Percentiles rank a stretch among this genome's conserved stretches.
Conservation (phyloP, 768 basidiomycete genomes). For the Cystobasidiopsis lactophilus region DNA sequence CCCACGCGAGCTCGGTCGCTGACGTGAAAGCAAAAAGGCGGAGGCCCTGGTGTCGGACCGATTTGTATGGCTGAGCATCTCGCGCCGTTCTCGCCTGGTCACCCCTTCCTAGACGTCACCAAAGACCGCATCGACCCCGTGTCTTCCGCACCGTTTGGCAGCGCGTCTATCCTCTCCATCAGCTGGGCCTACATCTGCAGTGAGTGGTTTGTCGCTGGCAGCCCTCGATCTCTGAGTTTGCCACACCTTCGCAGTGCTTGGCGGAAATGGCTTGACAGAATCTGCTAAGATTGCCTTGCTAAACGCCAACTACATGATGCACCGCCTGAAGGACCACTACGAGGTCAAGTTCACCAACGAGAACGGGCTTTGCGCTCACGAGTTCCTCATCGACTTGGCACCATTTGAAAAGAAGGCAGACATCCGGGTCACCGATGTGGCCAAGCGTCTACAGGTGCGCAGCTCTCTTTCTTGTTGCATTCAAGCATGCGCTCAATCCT, state of each 20-base stretch:
- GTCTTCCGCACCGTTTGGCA: constrained; percentile 78
- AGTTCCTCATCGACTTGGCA: constrained; percentile 78
- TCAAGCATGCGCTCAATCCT: constrained; percentile 24
- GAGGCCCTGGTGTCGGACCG: constrained; percentile 27
- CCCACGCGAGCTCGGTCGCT: background rate
- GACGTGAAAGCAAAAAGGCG: background rate
- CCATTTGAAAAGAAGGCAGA: constrained; percentile 83
- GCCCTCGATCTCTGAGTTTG: no score
- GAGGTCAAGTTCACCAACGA: constrained; percentile 69
- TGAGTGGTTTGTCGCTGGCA: no score
- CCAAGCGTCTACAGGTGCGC: constrained; percentile 85
- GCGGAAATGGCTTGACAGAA: constrained; percentile 64
- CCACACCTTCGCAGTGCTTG: constrained; percentile 45
- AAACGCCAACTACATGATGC: constrained; percentile 93
- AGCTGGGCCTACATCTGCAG: constrained; percentile 87
- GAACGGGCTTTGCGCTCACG: constrained; percentile 84
- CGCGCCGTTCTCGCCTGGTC: constrained; percentile 76
- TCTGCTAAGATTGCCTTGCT: constrained; percentile 72
- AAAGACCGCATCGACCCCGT: constrained; percentile 62
- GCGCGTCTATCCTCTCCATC: constrained; percentile 81
- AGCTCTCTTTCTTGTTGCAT: no score
- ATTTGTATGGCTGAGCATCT: constrained; percentile 89
- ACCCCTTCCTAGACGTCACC: constrained; percentile 48
- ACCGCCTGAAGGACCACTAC: constrained; percentile 62
- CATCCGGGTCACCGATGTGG: constrained; percentile 77